Conservation (phyloP, 2,329 filamentous ascomycete species). For the Sporothrix pseudoabietina region DNA sequence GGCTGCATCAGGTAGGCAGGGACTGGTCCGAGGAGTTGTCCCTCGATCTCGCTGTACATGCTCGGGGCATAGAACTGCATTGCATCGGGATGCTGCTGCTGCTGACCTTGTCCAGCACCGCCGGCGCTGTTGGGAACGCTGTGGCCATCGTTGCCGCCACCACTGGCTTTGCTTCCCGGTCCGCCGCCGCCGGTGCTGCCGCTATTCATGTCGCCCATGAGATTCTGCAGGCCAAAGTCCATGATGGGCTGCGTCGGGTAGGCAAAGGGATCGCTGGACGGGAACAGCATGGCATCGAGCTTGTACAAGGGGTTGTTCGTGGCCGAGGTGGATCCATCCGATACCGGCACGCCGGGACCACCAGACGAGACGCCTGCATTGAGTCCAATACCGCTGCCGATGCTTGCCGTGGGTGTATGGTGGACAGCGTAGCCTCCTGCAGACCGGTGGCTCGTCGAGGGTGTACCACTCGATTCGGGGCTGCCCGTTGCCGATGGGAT, state of each 20-base stretch:
- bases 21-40: constrained; percentile 70
- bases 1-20: constrained; percentile 34
- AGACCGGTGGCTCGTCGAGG: constrained; percentile 40
- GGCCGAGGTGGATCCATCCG: constrained; percentile 15
- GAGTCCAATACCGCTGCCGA: constrained; percentile 6
- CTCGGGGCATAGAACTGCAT: constrained; percentile 56
- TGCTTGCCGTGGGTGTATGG: constrained; percentile 33
- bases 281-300: constrained; percentile 78
- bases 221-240: constrained; percentile 45
- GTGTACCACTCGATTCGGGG: constrained; percentile 42
- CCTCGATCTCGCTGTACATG: constrained; percentile 68
- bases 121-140: constrained; percentile 35
- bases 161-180: constrained; percentile 35
- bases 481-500: constrained; percentile 48
- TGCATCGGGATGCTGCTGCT: constrained; percentile 40
- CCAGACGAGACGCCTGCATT: not conserved
- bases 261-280: constrained; percentile 73
- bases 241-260: constrained; percentile 76
- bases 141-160: constrained; percentile 22
- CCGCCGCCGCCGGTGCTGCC: constrained; percentile 33
- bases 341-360: not conserved
- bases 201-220: constrained; percentile 4
- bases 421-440: constrained; percentile 36
- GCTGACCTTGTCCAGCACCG: constrained; percentile 34
- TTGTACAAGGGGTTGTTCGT: constrained; percentile 61